Conservation (phyloP, 2,329 filamentous ascomycete species). For the Neonectria hederae region DNA sequence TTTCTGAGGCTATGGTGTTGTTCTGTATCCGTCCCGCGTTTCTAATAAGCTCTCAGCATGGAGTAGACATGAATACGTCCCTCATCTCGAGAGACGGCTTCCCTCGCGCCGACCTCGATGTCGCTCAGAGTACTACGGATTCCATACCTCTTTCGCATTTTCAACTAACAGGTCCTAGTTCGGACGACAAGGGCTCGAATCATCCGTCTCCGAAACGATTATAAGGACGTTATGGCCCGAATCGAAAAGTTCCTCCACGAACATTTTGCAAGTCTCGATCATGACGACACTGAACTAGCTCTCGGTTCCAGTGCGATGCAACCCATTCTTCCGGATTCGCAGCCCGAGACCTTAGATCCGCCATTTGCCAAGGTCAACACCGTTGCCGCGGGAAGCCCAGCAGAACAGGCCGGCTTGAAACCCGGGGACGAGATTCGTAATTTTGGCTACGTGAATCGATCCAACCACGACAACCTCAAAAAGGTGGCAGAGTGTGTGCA, state of each 20-base stretch:
- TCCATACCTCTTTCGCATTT: conserved; percentile 31
- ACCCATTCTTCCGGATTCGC: conserved; percentile 47
- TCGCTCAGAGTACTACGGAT: conserved; percentile 79
- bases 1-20: conserved; percentile 24
- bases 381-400: conserved; percentile 81
- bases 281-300: conserved; percentile 51
- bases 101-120: conserved; percentile 91
- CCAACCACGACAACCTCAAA: conserved; percentile 85
- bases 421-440: conserved; percentile 82
- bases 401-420: conserved; percentile 81
- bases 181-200: conserved; percentile 93
- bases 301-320: conserved; percentile 35
- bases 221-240: conserved; percentile 84
- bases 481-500: conserved; percentile 92
- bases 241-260: conserved; percentile 90
- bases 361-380: conserved; percentile 89
- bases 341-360: conserved; percentile 40
- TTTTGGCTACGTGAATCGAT: conserved; percentile 85
- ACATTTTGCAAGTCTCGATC: conserved; percentile 80
- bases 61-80: conserved; percentile 89
- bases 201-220: conserved; percentile 89
- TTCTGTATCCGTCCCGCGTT: neutral
- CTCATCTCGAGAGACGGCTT: conserved; percentile 91
- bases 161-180: conserved; percentile 62
- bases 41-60: conserved; percentile 69